These are phyloP conservation scores for Globisporangium barbulae DNA, from an alignment of 352 stramenopile species.

Conservation along the genomic window DNA sequence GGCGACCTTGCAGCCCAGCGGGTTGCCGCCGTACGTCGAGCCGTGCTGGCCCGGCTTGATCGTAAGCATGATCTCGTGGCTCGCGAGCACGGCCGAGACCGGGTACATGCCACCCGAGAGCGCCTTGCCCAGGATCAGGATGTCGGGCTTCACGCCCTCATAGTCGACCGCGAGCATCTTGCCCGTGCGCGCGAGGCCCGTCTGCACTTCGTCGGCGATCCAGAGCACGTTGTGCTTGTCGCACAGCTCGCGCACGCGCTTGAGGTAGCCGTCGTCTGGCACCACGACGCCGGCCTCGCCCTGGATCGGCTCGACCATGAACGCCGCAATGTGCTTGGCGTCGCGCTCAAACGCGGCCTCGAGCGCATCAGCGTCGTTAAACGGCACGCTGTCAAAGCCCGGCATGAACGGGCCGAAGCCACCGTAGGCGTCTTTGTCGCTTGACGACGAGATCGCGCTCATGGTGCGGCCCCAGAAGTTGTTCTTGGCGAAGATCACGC, in stretches of 20 bases:
- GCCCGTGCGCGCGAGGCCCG: slow-evolving; percentile 95
- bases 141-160: slow-evolving; percentile 96
- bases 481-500: slow-evolving; percentile 96
- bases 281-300: slow-evolving; percentile 98
- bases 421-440: slow-evolving; percentile 83
- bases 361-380: slow-evolving; percentile 92
- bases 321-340: slow-evolving; percentile 92
- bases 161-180: slow-evolving; percentile 96
- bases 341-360: slow-evolving; percentile 80
- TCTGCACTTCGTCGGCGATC: slow-evolving; percentile 99
- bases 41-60: slow-evolving; percentile 97
- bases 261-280: slow-evolving; percentile 95
- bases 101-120: slow-evolving; percentile 97
- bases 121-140: slow-evolving; percentile 96
- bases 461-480: slow-evolving; percentile 99
- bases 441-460: slow-evolving; percentile 94
- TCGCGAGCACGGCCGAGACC: slow-evolving; percentile 96
- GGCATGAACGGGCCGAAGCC: slow-evolving; percentile 98
- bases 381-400: slow-evolving; percentile 91
- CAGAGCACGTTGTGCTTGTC: slow-evolving; percentile 98
- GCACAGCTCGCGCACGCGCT: slow-evolving; percentile 88
- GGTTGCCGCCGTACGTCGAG: slow-evolving; percentile 97
- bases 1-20: slow-evolving; percentile 95
- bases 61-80: slow-evolving; percentile 97
- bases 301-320: slow-evolving; percentile 99